Evolutionary conservation across 2,329 filamentous ascomycete genomes (phyloP).

Genomic region (Monilinia vaccinii-corymbosi): DNA sequence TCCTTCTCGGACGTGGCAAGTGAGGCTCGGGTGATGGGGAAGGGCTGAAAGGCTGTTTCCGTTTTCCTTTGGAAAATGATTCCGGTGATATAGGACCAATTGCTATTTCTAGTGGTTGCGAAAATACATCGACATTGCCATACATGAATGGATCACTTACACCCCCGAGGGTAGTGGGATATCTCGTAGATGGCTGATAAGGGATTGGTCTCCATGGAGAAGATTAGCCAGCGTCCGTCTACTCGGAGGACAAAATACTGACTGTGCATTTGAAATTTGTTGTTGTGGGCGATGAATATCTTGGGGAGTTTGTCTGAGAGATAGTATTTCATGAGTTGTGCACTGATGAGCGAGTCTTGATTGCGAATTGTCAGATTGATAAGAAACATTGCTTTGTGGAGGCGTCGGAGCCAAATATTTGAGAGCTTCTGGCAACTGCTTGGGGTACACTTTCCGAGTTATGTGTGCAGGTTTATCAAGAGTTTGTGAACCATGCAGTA

Average conservation of each 20-base stretch:
- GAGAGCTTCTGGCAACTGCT: slow-evolving; percentile 5
- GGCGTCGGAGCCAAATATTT: slow-evolving; percentile 5
- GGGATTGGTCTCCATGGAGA: not conserved
- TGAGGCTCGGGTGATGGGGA: not conserved
- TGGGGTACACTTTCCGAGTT: not conserved
- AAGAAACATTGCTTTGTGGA: not conserved
- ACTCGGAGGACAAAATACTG: not conserved
- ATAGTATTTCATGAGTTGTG: not conserved
- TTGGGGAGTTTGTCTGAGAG: not conserved
- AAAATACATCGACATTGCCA: not conserved
- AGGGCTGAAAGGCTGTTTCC: slow-evolving; percentile 3
- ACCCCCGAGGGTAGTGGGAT: not conserved
- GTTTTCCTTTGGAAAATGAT: not conserved
- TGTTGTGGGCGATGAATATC: not conserved
- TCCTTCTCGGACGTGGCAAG: not conserved
- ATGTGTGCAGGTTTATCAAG: not conserved
- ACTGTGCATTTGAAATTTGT: slow-evolving; percentile 1
- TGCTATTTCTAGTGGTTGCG: not conserved
- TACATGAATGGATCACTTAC: slow-evolving; percentile 1
- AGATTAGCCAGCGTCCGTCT: not conserved
- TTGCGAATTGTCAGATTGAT: not conserved
- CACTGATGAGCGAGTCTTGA: not conserved
- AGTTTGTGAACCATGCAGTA: not conserved
- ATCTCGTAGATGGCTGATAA: not conserved
- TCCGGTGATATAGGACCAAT: not conserved